phyloP scores from a whole-genome alignment of 352 stramenopile species.

The Blastocystis sp. region DNA sequence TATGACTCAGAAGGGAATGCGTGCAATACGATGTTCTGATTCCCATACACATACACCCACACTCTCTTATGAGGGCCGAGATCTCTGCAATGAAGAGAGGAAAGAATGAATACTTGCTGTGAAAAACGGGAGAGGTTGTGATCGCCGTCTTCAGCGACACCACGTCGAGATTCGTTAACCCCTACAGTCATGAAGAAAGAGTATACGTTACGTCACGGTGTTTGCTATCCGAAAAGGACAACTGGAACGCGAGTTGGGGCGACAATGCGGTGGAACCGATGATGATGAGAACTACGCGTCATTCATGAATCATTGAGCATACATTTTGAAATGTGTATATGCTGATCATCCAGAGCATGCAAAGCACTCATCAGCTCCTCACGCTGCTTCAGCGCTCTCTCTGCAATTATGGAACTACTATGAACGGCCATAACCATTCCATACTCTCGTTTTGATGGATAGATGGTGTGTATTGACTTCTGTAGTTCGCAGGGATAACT shows the following conservation, averaged over 20 bases:
- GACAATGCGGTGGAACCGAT: constrained; percentile 1
- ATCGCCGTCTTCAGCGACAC: background rate
- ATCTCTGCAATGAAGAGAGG: background rate
- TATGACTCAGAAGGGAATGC: background rate
- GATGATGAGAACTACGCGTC: background rate
- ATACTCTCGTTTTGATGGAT: constrained; percentile 43
- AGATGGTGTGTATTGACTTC: background rate
- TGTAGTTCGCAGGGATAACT: constrained; percentile 24
- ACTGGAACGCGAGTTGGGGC: background rate
- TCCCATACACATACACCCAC: background rate
- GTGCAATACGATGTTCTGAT: background rate
- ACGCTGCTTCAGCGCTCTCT: background rate
- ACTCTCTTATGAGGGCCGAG: background rate
- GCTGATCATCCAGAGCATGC: background rate
- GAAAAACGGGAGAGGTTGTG: background rate
- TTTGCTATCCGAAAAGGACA: constrained; percentile 12
- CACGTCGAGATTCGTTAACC: no score
- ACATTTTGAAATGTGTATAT: constrained; percentile 47
- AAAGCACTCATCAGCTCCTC: background rate
- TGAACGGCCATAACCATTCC: background rate
- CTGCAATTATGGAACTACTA: background rate
- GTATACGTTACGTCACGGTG: background rate
- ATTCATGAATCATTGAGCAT: background rate
- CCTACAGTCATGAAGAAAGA: background rate
- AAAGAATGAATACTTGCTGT: background rate